These are phyloP conservation scores for Cyathus striatus DNA, from an alignment of 768 basidiomycete species.

Conservation along the genomic window DNA sequence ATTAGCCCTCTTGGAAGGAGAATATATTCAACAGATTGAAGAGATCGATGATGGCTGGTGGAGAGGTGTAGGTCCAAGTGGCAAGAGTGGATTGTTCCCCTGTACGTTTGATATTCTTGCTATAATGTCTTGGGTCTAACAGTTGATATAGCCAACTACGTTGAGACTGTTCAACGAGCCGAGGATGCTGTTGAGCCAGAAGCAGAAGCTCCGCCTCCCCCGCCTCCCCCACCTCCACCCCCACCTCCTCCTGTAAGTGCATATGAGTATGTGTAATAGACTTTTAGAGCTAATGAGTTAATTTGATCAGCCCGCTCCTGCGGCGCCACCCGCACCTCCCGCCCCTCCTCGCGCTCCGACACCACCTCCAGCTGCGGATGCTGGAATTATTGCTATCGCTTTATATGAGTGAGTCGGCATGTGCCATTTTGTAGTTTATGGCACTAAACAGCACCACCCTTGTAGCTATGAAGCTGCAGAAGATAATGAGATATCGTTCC, in stretches of 20 bases:
- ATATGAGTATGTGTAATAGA: no score
- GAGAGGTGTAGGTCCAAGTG: constrained; percentile 67
- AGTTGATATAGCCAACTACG: constrained; percentile 67
- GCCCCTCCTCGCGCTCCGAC: constrained; percentile 46
- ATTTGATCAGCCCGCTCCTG: constrained; percentile 29
- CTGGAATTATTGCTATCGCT: constrained; percentile 59
- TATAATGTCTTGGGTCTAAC: not conserved
- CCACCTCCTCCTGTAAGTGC: constrained; percentile 34
- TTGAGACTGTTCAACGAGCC: constrained; percentile 60
- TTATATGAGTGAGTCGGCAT: constrained; percentile 69
- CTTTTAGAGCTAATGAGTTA: no score
- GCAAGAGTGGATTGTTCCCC: constrained; percentile 83
- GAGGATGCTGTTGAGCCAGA: constrained; percentile 27
- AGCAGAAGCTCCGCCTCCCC: constrained; percentile 41
- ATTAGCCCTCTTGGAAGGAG: constrained; percentile 73
- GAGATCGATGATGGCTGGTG: constrained; percentile 92
- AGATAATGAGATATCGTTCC: constrained; percentile 87
- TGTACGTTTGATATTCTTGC: constrained; percentile 34
- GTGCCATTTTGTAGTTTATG: no score
- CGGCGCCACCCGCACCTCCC: constrained; percentile 33
- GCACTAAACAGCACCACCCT: no score
- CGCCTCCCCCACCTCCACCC: constrained; percentile 48
- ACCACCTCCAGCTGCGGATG: constrained; percentile 41
- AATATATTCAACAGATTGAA: constrained; percentile 77
- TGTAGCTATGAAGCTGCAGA: constrained; percentile 83